A percentile compares a stretch with the other conserved stretches of the same genome.
phyloP scores from a whole-genome alignment of 495 filamentous ascomycete genomes.

The Talaromyces trachyspermus region DNA sequence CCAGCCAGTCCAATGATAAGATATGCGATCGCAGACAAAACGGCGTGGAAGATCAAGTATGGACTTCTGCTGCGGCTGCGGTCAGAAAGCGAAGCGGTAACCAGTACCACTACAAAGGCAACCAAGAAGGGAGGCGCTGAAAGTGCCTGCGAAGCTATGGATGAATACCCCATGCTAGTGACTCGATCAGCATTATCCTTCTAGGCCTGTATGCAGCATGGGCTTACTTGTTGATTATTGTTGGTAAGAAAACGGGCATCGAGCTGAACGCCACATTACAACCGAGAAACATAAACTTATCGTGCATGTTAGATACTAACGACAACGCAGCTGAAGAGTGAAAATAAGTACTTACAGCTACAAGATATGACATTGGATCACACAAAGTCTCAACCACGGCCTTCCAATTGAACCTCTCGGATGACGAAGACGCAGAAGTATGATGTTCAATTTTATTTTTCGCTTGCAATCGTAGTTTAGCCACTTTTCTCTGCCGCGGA shows the following conservation, averaged over 20 bases:
- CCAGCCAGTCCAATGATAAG: conserved; percentile 42
- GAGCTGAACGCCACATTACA: conserved; percentile 54
- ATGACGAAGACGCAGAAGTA: conserved; percentile 4
- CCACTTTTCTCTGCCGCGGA: conserved; percentile 37
- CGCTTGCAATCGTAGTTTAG: conserved; percentile 40
- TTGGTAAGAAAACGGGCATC: conserved; percentile 53
- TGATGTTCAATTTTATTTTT: conserved; percentile 23
- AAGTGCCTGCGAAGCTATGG: conserved; percentile 44
- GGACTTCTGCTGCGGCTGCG: conserved; percentile 35
- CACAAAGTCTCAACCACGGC: conserved; percentile 45
- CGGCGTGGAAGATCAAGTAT: conserved; percentile 42
- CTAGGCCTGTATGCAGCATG: neutral
- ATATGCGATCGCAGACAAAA: conserved; percentile 56
- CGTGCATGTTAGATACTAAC: conserved; percentile 1
- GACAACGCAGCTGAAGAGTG: neutral
- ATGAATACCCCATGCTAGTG: conserved; percentile 41
- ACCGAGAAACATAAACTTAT: conserved; percentile 49
- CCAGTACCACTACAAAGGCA: conserved; percentile 42
- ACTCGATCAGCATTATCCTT: neutral
- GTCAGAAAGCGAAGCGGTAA: conserved; percentile 48
- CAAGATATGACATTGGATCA: conserved; percentile 64
- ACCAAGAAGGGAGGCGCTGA: conserved; percentile 51
- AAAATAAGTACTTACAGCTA: conserved; percentile 41
- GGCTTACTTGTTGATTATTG: conserved; percentile 47
- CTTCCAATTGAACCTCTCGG: conserved; percentile 35